phyloP scores from a whole-genome alignment of 805 yeast genomes.

The Millerozyma miso region DNA sequence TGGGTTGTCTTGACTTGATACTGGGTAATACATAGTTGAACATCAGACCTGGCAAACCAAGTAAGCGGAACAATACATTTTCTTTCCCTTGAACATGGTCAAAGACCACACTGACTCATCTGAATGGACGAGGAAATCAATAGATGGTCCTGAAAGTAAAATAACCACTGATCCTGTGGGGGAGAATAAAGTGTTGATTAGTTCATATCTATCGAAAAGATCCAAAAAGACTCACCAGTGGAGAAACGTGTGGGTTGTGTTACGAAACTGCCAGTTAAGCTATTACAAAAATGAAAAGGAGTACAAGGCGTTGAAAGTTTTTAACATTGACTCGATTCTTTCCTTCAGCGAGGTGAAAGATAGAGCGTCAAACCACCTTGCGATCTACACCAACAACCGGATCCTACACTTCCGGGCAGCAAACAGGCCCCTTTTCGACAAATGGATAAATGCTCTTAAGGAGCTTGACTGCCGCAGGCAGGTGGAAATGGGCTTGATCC shows the following conservation, averaged over 20 bases:
- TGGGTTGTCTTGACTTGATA: too few relatives aligned
- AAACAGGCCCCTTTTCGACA: conserved; percentile 5
- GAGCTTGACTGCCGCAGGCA: conserved; percentile 2
- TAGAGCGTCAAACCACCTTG: conserved; percentile 14
- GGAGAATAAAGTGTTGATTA: conserved; percentile 15
- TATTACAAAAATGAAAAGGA: conserved; percentile 37
- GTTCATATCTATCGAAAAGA: conserved; percentile 28
- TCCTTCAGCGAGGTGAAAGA: conserved; percentile 16
- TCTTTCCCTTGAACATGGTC: too few relatives aligned
- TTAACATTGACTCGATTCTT: conserved; percentile 17
- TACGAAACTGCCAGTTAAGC: conserved; percentile 33
- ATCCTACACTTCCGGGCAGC: conserved; percentile 16
- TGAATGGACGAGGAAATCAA: too few relatives aligned
- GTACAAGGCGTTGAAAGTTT: conserved; percentile 32
- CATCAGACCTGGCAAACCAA: too few relatives aligned
- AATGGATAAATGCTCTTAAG: conserved; percentile 14
- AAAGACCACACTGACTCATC: too few relatives aligned
- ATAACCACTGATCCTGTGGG: background rate
- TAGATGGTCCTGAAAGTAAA: too few relatives aligned
- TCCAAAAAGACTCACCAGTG: conserved; percentile 30
- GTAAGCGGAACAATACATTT: too few relatives aligned
- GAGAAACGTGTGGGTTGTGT: conserved; percentile 38
- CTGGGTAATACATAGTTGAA: too few relatives aligned
- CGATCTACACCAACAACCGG: conserved; percentile 20
- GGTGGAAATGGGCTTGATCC: background rate